Evolutionary conservation across 176 grass and related monocot species (phyloP).

Genomic region (Alloteropsis semialata): DNA sequence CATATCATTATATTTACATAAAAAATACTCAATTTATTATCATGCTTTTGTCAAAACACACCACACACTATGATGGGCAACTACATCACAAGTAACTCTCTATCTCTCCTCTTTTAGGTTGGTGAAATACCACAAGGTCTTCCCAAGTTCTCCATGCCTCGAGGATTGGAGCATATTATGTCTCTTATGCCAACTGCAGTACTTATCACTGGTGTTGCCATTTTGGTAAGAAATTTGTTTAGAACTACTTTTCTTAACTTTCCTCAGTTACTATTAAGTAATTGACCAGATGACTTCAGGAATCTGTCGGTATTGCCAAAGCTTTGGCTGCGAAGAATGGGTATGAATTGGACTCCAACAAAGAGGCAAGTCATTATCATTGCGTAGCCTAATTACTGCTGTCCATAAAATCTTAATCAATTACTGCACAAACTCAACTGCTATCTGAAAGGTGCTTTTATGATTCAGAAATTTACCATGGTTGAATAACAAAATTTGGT

Average conservation of each 20-base stretch:
- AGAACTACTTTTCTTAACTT: not conserved
- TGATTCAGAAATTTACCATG: not conserved
- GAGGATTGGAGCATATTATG: conserved; percentile 68
- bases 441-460: not conserved
- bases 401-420: not conserved
- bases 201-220: conserved; percentile 95
- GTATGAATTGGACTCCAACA: conserved; percentile 95
- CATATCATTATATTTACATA: not conserved
- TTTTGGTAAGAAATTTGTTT: conserved; percentile 59
- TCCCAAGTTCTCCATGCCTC: conserved; percentile 79
- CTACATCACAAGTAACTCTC: not conserved
- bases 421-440: not conserved
- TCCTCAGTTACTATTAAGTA: conserved; percentile 14
- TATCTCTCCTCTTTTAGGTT: conserved; percentile 46
- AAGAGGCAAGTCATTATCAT: conserved; percentile 58
- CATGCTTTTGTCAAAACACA: not conserved
- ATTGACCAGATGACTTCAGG: conserved; percentile 52
- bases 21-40: not conserved
- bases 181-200: conserved; percentile 81
- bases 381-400: not conserved
- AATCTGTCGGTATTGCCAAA: conserved; percentile 99
- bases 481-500: not conserved
- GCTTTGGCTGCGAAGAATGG: conserved; percentile 94
- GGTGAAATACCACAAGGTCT: conserved; percentile 97
- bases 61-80: not conserved